Conservation (phyloP, 805 yeast genomes). For the Cyberlindnera xylosilytica region DNA sequence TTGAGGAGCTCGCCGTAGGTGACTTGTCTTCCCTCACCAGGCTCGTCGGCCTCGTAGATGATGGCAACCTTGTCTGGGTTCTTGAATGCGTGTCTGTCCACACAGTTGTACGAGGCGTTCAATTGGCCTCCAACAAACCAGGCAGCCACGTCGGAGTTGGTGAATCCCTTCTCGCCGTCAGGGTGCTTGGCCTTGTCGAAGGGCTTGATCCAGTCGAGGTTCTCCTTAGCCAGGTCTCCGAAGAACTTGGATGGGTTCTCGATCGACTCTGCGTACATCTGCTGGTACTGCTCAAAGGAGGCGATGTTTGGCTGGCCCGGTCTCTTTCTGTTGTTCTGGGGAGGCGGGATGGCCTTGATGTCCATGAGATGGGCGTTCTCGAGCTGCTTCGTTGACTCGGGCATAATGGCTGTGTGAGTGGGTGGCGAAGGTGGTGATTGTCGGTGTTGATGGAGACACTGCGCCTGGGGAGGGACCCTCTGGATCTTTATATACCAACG, state of each 20-base stretch:
- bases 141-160: slow-evolving; percentile 50
- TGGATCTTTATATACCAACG: neutral
- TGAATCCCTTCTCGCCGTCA: slow-evolving; percentile 42
- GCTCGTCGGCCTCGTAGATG: slow-evolving; percentile 74
- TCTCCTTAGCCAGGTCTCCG: slow-evolving; percentile 70
- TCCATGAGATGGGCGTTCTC: slow-evolving; percentile 33
- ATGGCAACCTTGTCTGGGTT: slow-evolving; percentile 73
- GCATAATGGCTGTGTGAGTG: slow-evolving; percentile 15
- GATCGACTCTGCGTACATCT: slow-evolving; percentile 75
- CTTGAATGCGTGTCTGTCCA: slow-evolving; percentile 73
- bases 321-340: slow-evolving; percentile 22
- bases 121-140: slow-evolving; percentile 82
- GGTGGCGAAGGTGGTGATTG: no score
- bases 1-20: slow-evolving; percentile 71
- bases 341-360: slow-evolving; percentile 25
- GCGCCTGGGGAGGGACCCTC: neutral
- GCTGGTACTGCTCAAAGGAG: slow-evolving; percentile 60
- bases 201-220: slow-evolving; percentile 76
- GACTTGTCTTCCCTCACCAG: slow-evolving; percentile 48
- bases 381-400: slow-evolving; percentile 21
- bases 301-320: slow-evolving; percentile 24
- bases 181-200: slow-evolving; percentile 63
- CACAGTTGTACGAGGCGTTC: slow-evolving; percentile 78
- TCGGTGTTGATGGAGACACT: no score
- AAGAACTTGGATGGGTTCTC: slow-evolving; percentile 80